These are phyloP conservation scores for Rhododendron simsii DNA, from an alignment of 148 eudicot genomes.

Conservation along the genomic window DNA sequence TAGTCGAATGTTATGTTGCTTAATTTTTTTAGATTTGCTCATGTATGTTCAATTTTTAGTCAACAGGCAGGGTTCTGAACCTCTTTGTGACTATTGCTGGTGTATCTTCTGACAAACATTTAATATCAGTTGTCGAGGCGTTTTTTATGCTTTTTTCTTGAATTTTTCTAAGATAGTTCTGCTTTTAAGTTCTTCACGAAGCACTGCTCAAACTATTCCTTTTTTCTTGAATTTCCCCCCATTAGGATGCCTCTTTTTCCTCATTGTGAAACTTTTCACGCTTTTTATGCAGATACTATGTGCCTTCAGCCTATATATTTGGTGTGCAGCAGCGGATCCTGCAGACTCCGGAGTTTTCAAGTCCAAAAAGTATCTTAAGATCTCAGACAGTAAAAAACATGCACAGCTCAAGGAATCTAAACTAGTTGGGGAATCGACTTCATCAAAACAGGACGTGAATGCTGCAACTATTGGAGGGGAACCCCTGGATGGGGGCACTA, in stretches of 20 bases:
- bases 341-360: constrained; percentile 88
- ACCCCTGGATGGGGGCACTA: constrained; percentile 30
- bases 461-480: constrained; percentile 39
- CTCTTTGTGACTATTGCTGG: not conserved
- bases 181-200: too few species aligned
- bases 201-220: not conserved
- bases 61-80: not conserved
- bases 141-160: not conserved
- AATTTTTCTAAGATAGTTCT: not conserved
- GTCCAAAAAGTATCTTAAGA: constrained; percentile 79
- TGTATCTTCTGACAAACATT: not conserved
- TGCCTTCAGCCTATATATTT: constrained; percentile 75
- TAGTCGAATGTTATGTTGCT: not conserved
- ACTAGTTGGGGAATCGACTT: constrained; percentile 47
- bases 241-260: constrained; percentile 1
- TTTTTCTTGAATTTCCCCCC: not conserved
- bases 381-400: constrained; percentile 31
- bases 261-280: not conserved
- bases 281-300: constrained; percentile 50
- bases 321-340: constrained; percentile 99
- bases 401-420: constrained; percentile 42
- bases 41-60: not conserved
- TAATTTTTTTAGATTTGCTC: not conserved
- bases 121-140: not conserved
- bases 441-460: constrained; percentile 48